A percentile compares a stretch with the other conserved stretches of the same genome.
These are phyloP conservation scores for Chenopodium suecicum DNA, from an alignment of 148 eudicot species.

Conservation along the genomic window DNA sequence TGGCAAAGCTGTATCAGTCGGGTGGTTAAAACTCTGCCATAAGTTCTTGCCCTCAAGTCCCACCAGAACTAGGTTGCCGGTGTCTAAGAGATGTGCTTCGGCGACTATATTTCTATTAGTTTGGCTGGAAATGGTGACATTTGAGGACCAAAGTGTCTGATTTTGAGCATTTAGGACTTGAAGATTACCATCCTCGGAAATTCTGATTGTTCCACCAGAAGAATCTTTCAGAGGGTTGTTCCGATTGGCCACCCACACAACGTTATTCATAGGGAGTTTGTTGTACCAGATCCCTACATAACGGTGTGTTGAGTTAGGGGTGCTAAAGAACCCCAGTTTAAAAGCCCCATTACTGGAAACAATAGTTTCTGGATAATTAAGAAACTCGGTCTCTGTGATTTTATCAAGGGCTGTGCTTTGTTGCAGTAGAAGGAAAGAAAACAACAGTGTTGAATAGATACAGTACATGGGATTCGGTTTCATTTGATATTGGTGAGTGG, in stretches of 20 bases:
- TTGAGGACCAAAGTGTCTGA: slow-evolving; percentile 49
- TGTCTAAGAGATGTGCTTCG: slow-evolving; percentile 46
- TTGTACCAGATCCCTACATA: slow-evolving; percentile 36
- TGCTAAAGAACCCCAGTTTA: slow-evolving; percentile 38
- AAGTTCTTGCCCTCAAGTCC: slow-evolving; percentile 24
- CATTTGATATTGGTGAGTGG: neutral
- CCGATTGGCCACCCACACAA: neutral
- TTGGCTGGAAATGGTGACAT: slow-evolving; percentile 6
- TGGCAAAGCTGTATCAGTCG: slow-evolving; percentile 53
- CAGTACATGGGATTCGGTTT: neutral
- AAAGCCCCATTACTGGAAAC: slow-evolving; percentile 27
- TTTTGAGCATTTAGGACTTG: slow-evolving; percentile 34
- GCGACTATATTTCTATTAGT: slow-evolving; percentile 1
- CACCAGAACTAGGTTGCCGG: slow-evolving; percentile 53
- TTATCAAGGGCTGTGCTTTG: slow-evolving; percentile 16
- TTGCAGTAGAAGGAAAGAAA: neutral
- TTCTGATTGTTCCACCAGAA: slow-evolving; percentile 14
- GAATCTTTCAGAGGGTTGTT: slow-evolving; percentile 24
- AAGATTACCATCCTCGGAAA: slow-evolving; percentile 30
- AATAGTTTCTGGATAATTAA: slow-evolving; percentile 27
- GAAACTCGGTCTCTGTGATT: slow-evolving; percentile 11
- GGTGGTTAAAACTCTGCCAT: slow-evolving; percentile 32
- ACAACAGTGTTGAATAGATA: neutral
- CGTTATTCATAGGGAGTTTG: slow-evolving; percentile 9
- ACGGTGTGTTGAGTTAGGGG: slow-evolving; percentile 10